Conservation (phyloP, 495 filamentous ascomycete genomes). For the Podospora conica region DNA sequence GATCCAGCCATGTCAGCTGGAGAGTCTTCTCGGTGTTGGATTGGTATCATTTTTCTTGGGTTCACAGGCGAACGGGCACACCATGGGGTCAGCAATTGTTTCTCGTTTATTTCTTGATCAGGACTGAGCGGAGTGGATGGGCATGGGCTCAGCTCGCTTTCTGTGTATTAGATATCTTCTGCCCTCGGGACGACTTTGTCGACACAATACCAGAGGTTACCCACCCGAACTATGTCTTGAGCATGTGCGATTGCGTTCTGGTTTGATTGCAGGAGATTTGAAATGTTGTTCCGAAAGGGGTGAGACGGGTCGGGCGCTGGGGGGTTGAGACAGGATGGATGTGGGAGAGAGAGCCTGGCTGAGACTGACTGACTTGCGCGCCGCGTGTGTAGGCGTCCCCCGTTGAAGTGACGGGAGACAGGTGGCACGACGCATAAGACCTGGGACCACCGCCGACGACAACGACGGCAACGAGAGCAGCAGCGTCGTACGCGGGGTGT, state of each 20-base stretch:
- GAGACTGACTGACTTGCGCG: not conserved
- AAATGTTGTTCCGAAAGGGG: not conserved
- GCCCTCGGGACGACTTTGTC: conserved; percentile 23
- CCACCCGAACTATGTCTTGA: conserved; percentile 33
- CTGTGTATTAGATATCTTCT: conserved; percentile 48
- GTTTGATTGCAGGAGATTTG: not conserved
- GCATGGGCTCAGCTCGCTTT: conserved; percentile 42
- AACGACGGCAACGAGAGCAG: not conserved
- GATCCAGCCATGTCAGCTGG: conserved; percentile 19
- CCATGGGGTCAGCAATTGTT: conserved; percentile 24
- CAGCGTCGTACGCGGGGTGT: not conserved
- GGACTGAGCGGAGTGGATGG: conserved; percentile 7
- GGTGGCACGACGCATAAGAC: not conserved
- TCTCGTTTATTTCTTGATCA: conserved; percentile 8
- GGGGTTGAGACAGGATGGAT: not conserved
- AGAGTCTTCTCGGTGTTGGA: conserved; percentile 20
- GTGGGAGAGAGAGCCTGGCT: not conserved
- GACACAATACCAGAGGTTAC: conserved; percentile 51
- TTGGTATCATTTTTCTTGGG: conserved; percentile 15
- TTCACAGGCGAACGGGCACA: conserved; percentile 9
- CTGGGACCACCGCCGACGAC: not conserved
- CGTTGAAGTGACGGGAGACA: not conserved
- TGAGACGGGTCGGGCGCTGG: not conserved
- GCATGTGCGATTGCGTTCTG: not conserved
- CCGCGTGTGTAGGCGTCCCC: not conserved